These are phyloP conservation scores for Microbotryum silenes-acaulis DNA, from an alignment of 1,284 basidiomycete species.

Conservation along the genomic window DNA sequence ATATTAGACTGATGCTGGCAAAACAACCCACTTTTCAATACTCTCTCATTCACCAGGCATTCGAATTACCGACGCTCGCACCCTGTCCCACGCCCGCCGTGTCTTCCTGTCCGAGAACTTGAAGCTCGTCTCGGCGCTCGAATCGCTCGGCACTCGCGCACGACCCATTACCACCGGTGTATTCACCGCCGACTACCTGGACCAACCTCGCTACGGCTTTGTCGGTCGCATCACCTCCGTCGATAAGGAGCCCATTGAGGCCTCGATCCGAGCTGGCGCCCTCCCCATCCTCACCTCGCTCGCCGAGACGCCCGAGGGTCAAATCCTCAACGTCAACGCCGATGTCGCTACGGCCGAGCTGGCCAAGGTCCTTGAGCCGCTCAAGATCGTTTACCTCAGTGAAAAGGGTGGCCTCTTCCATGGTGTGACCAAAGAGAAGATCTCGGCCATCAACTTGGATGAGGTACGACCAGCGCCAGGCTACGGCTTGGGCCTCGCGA, in stretches of 20 bases:
- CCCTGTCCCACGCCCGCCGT: conserved; percentile 82
- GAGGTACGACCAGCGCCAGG: conserved; percentile 53
- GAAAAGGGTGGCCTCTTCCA: conserved; percentile 98
- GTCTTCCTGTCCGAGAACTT: conserved; percentile 94
- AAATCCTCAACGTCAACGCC: conserved; percentile 93
- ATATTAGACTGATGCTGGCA: no score
- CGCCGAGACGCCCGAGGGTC: conserved; percentile 82
- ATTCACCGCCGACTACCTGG: conserved; percentile 89
- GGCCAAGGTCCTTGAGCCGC: conserved; percentile 90
- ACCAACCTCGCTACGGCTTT: conserved; percentile 86
- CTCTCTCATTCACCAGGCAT: conserved; percentile 48
- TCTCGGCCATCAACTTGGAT: conserved; percentile 94
- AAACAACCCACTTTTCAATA: neutral
- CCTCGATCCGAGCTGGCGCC: conserved; percentile 84
- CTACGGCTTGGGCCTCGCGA: neutral
- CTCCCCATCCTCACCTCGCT: conserved; percentile 86
- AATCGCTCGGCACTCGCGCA: conserved; percentile 84
- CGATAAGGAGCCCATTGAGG: conserved; percentile 90
- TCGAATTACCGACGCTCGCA: conserved; percentile 87
- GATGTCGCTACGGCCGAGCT: conserved; percentile 94
- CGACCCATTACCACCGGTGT: conserved; percentile 93
- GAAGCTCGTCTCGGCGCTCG: conserved; percentile 79
- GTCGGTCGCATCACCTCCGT: conserved; percentile 87
- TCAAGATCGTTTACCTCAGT: conserved; percentile 98
- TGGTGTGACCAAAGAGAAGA: conserved; percentile 87